Evolutionary conservation across 768 basidiomycete species (phyloP).

Genomic region (Rubroboletus satanas): DNA sequence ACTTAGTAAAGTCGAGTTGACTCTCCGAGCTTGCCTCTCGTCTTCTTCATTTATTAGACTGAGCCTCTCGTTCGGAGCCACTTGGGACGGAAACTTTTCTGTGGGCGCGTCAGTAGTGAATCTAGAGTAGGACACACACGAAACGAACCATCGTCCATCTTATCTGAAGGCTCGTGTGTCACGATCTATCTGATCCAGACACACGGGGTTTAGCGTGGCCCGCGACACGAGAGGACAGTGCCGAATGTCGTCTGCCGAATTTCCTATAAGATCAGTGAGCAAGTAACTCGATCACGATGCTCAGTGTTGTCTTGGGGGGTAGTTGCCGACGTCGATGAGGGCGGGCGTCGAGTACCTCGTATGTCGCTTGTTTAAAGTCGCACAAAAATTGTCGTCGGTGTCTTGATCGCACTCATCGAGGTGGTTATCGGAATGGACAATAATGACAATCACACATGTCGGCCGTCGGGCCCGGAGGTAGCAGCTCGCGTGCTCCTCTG

Average conservation of each 20-base stretch:
- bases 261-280: background rate
- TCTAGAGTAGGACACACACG: no score
- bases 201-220: background rate
- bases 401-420: background rate
- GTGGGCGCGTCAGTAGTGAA: background rate
- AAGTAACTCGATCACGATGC: background rate
- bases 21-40: background rate
- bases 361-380: background rate
- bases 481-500: background rate
- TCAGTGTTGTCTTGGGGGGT: background rate
- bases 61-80: constrained; percentile 4
- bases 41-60: background rate
- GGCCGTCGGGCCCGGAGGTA: background rate
- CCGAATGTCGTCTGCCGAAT: background rate
- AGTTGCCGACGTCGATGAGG: no score
- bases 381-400: background rate
- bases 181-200: background rate
- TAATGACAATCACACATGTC: background rate
- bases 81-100: constrained; percentile 9
- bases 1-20: background rate
- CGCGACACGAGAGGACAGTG: constrained; percentile 6
- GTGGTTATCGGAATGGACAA: background rate
- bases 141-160: constrained; percentile 8
- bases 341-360: background rate
- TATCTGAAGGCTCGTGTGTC: background rate